Percentiles rank a stretch among this genome's conserved stretches.
Evolutionary conservation across 2,329 filamentous ascomycete genomes (phyloP).

Genomic region (Camptophora hylomeconis): DNA sequence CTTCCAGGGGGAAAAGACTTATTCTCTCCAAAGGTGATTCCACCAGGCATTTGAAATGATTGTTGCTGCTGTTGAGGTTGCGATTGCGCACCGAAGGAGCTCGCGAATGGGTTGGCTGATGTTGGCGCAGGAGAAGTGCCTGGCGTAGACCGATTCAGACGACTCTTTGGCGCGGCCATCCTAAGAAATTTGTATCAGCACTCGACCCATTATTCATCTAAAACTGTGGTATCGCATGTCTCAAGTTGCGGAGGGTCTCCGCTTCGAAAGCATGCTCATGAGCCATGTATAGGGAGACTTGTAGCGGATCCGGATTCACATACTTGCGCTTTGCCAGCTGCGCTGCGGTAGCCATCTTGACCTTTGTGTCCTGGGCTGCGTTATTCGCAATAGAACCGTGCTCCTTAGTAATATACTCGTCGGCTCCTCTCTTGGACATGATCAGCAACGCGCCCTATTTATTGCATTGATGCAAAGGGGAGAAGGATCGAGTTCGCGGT

Average conservation of each 20-base stretch:
- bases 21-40: slow-evolving; percentile 8
- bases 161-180: slow-evolving; percentile 11
- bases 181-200: too few relatives aligned
- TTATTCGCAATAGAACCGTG: slow-evolving; percentile 12
- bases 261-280: too few relatives aligned
- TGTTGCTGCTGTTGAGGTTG: not conserved
- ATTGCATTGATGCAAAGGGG: too few relatives aligned
- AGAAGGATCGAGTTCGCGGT: too few relatives aligned
- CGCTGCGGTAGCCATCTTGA: slow-evolving; percentile 39
- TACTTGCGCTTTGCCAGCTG: slow-evolving; percentile 43
- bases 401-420: slow-evolving; percentile 10
- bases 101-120: slow-evolving; percentile 3
- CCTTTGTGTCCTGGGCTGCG: slow-evolving; percentile 17
- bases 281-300: too few relatives aligned
- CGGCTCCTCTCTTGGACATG: slow-evolving; percentile 6
- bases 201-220: slow-evolving; percentile 1
- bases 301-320: too few relatives aligned
- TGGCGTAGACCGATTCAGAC: slow-evolving; percentile 9
- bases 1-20: slow-evolving; percentile 10
- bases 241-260: too few relatives aligned
- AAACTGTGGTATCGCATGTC: not conserved
- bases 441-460: too few relatives aligned
- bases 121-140: slow-evolving; percentile 7
- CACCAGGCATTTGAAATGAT: slow-evolving; percentile 6
- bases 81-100: not conserved